These are phyloP conservation scores for Amesomyces nigricolor DNA, from an alignment of 2,329 filamentous ascomycete genomes.

Conservation along the genomic window DNA sequence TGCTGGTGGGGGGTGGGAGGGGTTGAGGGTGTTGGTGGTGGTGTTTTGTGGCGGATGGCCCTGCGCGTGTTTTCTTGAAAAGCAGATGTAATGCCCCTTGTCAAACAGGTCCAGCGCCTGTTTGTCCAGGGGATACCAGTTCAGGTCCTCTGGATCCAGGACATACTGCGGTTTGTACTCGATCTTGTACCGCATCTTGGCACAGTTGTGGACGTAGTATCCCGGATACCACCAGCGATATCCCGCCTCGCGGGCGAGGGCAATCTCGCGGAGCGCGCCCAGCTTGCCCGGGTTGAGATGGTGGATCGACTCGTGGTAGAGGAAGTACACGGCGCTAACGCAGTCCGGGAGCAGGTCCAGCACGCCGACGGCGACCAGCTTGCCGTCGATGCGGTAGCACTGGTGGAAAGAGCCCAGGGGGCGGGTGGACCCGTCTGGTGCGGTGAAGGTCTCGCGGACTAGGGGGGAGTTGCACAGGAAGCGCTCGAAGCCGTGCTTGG, in stretches of 20 bases:
- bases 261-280: constrained; percentile 67
- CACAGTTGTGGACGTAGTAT: constrained; percentile 75
- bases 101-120: constrained; percentile 46
- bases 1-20: background rate
- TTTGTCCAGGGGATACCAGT: constrained; percentile 56
- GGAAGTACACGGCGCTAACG: constrained; percentile 77
- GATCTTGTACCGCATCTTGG: constrained; percentile 82
- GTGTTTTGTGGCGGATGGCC: background rate
- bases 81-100: constrained; percentile 50
- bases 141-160: constrained; percentile 60
- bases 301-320: constrained; percentile 72
- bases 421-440: constrained; percentile 46
- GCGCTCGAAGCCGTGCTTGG: constrained; percentile 55
- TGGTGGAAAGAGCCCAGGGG: constrained; percentile 72
- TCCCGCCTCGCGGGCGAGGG: constrained; percentile 60
- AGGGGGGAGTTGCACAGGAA: constrained; percentile 73
- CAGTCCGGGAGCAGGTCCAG: constrained; percentile 70
- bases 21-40: constrained; percentile 19
- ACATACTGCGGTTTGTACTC: constrained; percentile 71
- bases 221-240: constrained; percentile 76
- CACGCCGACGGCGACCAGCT: constrained; percentile 69
- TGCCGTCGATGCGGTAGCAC: constrained; percentile 72
- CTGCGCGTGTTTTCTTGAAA: constrained; percentile 30
- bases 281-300: constrained; percentile 68
- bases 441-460: constrained; percentile 38